A percentile compares a stretch with the other conserved stretches of the same genome.
These are phyloP conservation scores for Yamadazyma endophytica DNA, from an alignment of 805 yeast species.

Conservation along the genomic window DNA sequence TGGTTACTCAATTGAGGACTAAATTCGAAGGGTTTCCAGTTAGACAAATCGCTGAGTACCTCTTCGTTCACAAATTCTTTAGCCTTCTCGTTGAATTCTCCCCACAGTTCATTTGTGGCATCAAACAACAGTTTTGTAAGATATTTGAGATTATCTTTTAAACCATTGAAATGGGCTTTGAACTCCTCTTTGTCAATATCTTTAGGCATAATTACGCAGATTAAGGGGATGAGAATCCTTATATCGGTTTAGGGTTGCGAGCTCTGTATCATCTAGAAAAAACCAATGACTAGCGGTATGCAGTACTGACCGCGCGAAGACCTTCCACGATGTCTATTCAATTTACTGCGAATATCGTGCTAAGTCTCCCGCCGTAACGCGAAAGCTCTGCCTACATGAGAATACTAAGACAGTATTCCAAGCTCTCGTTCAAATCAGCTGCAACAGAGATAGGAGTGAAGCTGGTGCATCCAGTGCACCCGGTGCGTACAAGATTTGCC, in stretches of 20 bases:
- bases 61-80: no score
- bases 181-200: constrained; percentile 21
- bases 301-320: no score
- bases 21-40: constrained; percentile 13
- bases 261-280: no score
- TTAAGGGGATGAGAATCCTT: no score
- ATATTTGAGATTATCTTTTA: constrained; percentile 20
- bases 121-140: constrained; percentile 22
- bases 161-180: constrained; percentile 19
- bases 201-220: constrained; percentile 6
- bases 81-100: constrained; percentile 18
- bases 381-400: constrained; percentile 3
- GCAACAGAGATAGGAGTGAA: neutral
- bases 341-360: no score
- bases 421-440: constrained; percentile 2
- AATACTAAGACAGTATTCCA: constrained; percentile 5
- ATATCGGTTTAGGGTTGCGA: no score
- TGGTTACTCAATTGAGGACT: neutral
- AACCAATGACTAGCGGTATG: no score
- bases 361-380: no score
- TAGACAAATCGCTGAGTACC: constrained; percentile 17
- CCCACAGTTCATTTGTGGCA: constrained; percentile 17
- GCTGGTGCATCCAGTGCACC: constrained; percentile 38
- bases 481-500: constrained; percentile 89
- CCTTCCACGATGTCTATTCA: no score